Percentiles rank a stretch among this genome's conserved stretches.
Evolutionary conservation across 78 protist genomes (phyloP).

Genomic region (Dictyostelium firmibasis): DNA sequence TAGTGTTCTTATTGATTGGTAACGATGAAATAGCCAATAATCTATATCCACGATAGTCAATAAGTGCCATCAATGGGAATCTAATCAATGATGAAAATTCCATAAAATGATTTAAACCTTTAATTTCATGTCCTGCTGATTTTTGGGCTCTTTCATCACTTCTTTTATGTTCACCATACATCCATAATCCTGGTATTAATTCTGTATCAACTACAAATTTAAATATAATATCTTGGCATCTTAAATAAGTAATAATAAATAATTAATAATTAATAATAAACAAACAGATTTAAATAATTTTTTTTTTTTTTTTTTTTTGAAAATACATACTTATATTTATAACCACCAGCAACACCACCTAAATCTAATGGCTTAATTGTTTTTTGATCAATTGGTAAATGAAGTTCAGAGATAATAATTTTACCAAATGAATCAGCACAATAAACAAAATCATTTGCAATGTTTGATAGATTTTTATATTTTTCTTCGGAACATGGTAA

Average conservation of each 20-base stretch:
- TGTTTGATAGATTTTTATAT: slow-evolving; percentile 44
- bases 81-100: slow-evolving; percentile 27
- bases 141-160: slow-evolving; percentile 67
- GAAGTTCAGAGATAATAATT: slow-evolving; percentile 73
- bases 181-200: slow-evolving; percentile 53
- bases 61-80: slow-evolving; percentile 63
- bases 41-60: slow-evolving; percentile 63
- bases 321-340: slow-evolving; percentile 5
- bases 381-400: slow-evolving; percentile 66
- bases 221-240: slow-evolving; percentile 61
- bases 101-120: slow-evolving; percentile 57
- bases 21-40: slow-evolving; percentile 38
- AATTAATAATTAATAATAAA: too few species aligned
- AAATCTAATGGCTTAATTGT: slow-evolving; percentile 67
- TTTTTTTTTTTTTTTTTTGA: too few species aligned
- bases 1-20: slow-evolving; percentile 50
- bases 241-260: neutral
- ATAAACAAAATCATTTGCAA: slow-evolving; percentile 75
- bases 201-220: slow-evolving; percentile 71
- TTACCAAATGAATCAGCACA: slow-evolving; percentile 84
- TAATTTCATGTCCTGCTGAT: slow-evolving; percentile 65
- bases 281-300: too few species aligned
- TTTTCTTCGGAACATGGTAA: slow-evolving; percentile 27
- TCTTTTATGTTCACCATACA: slow-evolving; percentile 50
- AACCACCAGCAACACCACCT: slow-evolving; percentile 85